Percentiles rank a stretch among this genome's conserved stretches.
These are phyloP conservation scores for Cryptomeria japonica DNA, from an alignment of 75 land plant genomes.

Conservation along the genomic window DNA sequence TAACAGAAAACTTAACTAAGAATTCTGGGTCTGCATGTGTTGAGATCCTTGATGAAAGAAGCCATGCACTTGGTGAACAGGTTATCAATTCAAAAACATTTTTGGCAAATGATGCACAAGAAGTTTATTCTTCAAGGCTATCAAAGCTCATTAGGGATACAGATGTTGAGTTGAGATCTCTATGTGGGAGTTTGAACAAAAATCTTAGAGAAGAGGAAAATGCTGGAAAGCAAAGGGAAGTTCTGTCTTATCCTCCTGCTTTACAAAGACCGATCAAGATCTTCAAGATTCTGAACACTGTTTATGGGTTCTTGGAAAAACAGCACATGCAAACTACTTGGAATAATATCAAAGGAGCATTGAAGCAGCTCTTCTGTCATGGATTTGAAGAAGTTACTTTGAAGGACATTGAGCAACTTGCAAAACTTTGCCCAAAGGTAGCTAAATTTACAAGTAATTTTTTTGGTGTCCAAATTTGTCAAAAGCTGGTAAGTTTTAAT, in stretches of 20 bases:
- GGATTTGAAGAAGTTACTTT: constrained; percentile 34
- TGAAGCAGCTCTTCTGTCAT: constrained; percentile 43
- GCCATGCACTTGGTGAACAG: not conserved
- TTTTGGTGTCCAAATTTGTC: not conserved
- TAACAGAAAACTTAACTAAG: not conserved
- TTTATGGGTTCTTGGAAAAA: constrained; percentile 57
- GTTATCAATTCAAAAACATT: not conserved
- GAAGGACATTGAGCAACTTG: constrained; percentile 59
- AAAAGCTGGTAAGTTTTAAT: not conserved
- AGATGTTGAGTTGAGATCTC: constrained; percentile 33
- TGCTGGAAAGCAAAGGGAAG: not conserved
- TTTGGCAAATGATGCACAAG: not conserved
- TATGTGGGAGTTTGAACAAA: constrained; percentile 15
- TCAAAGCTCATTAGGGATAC: constrained; percentile 34
- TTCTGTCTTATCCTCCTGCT: constrained; percentile 46
- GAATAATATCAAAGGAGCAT: constrained; percentile 40
- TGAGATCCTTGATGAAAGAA: constrained; percentile 1
- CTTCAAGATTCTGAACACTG: constrained; percentile 63
- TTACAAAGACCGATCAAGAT: constrained; percentile 49
- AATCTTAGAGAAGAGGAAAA: not conserved
- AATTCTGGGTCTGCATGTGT: not conserved
- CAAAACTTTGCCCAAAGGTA: constrained; percentile 81
- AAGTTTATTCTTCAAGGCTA: constrained; percentile 14
- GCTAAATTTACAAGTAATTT: not conserved
- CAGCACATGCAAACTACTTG: constrained; percentile 46